These are phyloP conservation scores for Tieghemostelium lacteum DNA, from an alignment of 78 protist species.

Conservation along the genomic window DNA sequence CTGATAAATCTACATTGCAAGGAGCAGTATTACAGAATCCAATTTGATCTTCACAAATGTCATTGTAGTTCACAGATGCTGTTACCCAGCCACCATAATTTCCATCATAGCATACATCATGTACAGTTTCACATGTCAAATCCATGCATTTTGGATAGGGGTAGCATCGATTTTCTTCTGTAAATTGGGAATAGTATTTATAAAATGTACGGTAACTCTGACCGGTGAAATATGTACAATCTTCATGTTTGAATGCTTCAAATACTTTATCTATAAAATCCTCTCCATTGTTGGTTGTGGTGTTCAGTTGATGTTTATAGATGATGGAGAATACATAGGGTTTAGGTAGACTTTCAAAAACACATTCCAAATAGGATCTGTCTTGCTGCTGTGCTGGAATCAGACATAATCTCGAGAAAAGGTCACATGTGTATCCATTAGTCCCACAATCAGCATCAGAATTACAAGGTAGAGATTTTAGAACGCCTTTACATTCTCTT, in stretches of 20 bases:
- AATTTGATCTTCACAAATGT: too few relatives aligned
- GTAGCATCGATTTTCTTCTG: too few relatives aligned
- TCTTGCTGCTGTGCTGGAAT: conserved; percentile 7
- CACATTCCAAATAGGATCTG: conserved; percentile 27
- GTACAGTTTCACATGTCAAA: conserved; percentile 27
- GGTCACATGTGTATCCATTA: conserved; percentile 5
- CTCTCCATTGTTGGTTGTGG: background rate
- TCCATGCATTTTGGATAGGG: conserved; percentile 31
- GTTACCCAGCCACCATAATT: background rate
- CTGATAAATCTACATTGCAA: too few relatives aligned
- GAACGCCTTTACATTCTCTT: conserved; percentile 5
- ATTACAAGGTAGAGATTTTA: background rate
- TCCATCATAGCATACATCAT: conserved; percentile 69
- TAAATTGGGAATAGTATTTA: too few relatives aligned
- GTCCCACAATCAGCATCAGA: background rate
- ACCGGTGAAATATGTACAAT: conserved; percentile 29
- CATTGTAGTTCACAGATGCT: background rate
- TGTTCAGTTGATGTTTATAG: background rate
- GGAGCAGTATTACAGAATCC: too few relatives aligned
- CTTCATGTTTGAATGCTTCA: background rate
- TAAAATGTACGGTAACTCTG: background rate
- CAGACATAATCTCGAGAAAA: conserved; percentile 5
- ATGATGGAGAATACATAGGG: background rate
- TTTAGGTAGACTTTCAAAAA: conserved; percentile 8
- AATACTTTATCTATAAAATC: background rate